These are phyloP conservation scores for Candida ovalis DNA, from an alignment of 805 yeast genomes.

Conservation along the genomic window DNA sequence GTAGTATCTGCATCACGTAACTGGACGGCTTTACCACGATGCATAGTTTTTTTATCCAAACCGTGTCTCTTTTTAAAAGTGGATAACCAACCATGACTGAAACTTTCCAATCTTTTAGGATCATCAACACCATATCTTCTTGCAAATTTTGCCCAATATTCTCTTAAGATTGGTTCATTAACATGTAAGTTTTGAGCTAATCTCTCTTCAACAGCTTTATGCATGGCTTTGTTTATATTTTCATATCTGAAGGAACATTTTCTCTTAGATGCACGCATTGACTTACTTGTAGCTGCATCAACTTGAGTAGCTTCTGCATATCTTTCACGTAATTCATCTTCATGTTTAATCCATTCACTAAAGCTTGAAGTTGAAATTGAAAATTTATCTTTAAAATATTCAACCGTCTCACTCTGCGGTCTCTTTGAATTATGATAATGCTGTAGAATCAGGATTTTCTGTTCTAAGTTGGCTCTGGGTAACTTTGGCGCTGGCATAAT, in stretches of 20 bases:
- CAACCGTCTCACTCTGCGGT: slow-evolving; percentile 58
- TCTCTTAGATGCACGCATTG: slow-evolving; percentile 34
- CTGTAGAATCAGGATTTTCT: slow-evolving; percentile 53
- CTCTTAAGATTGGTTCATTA: slow-evolving; percentile 52
- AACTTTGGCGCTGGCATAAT: slow-evolving; percentile 13
- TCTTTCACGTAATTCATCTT: slow-evolving; percentile 44
- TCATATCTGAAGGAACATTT: slow-evolving; percentile 53
- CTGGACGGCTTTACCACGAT: slow-evolving; percentile 1
- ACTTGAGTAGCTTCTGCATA: slow-evolving; percentile 33
- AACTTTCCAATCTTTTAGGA: slow-evolving; percentile 51
- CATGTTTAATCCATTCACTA: slow-evolving; percentile 59
- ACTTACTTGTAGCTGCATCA: slow-evolving; percentile 18
- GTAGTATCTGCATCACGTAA: neutral
- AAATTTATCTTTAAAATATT: slow-evolving; percentile 43
- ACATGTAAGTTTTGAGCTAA: slow-evolving; percentile 42
- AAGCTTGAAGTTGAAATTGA: slow-evolving; percentile 58
- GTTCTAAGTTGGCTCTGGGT: slow-evolving; percentile 57
- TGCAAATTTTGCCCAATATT: slow-evolving; percentile 54
- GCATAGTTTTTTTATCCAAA: slow-evolving; percentile 12
- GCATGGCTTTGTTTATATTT: slow-evolving; percentile 58
- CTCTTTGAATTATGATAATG: slow-evolving; percentile 43
- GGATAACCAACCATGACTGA: slow-evolving; percentile 61
- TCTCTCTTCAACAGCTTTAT: slow-evolving; percentile 44
- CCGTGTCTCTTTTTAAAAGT: slow-evolving; percentile 59
- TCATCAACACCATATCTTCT: slow-evolving; percentile 55